Evolutionary conservation across 805 yeast species (phyloP).

Genomic region (Blastobotrys chiropterorum): DNA sequence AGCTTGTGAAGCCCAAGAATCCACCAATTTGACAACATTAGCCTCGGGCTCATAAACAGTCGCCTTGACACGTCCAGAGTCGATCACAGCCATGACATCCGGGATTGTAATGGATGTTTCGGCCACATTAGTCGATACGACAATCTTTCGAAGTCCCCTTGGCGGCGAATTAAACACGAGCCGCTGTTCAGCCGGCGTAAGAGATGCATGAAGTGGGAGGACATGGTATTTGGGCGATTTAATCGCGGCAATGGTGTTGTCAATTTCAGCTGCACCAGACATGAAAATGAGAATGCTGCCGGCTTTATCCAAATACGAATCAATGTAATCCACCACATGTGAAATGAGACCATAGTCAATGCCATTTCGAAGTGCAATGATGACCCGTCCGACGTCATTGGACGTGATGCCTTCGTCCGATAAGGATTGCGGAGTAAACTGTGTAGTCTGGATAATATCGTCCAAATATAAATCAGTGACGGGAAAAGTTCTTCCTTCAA

Average conservation of each 20-base stretch:
- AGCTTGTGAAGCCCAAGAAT: constrained; percentile 84
- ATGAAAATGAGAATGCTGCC: constrained; percentile 83
- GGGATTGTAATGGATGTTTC: constrained; percentile 96
- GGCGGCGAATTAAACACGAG: constrained; percentile 59
- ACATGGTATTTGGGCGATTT: constrained; percentile 34
- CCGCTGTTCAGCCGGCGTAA: constrained; percentile 76
- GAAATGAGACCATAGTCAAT: constrained; percentile 71
- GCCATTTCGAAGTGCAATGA: constrained; percentile 28
- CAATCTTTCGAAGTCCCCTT: constrained; percentile 59
- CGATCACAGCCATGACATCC: constrained; percentile 89
- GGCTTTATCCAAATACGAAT: constrained; percentile 40
- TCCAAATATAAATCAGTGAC: constrained; percentile 73
- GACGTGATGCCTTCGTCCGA: constrained; percentile 17
- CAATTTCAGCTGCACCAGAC: constrained; percentile 89
- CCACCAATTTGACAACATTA: constrained; percentile 66
- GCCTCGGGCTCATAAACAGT: constrained; percentile 61
- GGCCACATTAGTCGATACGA: constrained; percentile 89
- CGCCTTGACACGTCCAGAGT: constrained; percentile 78
- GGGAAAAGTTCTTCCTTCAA: constrained; percentile 92
- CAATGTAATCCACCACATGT: constrained; percentile 47
- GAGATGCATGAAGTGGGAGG: constrained; percentile 83
- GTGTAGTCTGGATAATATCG: constrained; percentile 48
- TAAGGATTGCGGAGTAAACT: constrained; percentile 37
- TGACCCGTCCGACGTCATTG: constrained; percentile 26
- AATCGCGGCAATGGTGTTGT: constrained; percentile 39